Percentiles rank a stretch among this genome's conserved stretches.
phyloP scores from a whole-genome alignment of 2,329 filamentous ascomycete genomes.

The Lithohypha guttulata region DNA sequence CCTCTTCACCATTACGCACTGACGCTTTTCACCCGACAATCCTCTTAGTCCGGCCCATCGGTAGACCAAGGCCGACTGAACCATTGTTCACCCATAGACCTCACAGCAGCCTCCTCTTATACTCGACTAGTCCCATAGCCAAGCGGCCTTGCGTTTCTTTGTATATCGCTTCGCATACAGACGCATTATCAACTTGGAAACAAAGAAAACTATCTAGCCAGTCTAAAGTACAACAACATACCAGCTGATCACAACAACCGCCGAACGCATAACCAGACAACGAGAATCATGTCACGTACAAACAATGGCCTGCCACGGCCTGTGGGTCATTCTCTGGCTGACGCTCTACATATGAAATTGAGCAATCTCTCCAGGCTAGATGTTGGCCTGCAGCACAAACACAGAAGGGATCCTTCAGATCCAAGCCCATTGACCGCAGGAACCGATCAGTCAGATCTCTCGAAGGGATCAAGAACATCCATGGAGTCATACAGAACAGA shows the following conservation, averaged over 20 bases:
- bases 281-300: slow-evolving; percentile 6
- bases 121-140: background rate
- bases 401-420: slow-evolving; percentile 7
- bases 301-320: slow-evolving; percentile 9
- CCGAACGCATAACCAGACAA: background rate
- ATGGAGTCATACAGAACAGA: slow-evolving; percentile 20
- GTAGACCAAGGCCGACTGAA: no score
- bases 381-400: background rate
- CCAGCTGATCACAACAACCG: background rate
- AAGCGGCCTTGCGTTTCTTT: background rate
- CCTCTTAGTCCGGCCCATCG: no score
- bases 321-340: background rate
- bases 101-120: background rate
- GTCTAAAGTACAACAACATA: background rate
- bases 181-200: background rate
- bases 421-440: slow-evolving; percentile 8
- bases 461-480: slow-evolving; percentile 13
- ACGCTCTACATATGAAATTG: slow-evolving; percentile 8
- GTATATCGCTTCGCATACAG: background rate
- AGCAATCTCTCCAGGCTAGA: slow-evolving; percentile 3
- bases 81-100: no score
- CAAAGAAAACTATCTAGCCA: background rate
- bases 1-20: background rate
- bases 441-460: slow-evolving; percentile 18
- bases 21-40: no score